Percentiles rank a stretch among this genome's conserved stretches.
phyloP scores from a whole-genome alignment of 495 filamentous ascomycete species.

The Cryomyces antarcticus region DNA sequence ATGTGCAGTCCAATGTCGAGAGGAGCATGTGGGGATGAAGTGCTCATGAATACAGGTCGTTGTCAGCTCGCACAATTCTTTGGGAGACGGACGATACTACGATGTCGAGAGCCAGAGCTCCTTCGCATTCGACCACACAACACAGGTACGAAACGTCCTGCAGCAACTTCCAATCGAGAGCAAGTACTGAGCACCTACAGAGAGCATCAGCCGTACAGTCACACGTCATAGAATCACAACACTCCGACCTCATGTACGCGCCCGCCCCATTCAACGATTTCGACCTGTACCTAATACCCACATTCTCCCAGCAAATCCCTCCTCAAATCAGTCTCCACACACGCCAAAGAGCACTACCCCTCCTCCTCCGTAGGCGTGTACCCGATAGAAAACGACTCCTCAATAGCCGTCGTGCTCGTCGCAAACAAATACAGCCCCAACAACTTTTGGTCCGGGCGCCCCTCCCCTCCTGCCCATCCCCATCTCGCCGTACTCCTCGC shows the following conservation, averaged over 20 bases:
- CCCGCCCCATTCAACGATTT: not conserved
- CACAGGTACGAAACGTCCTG: slow-evolving; percentile 32
- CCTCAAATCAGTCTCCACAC: slow-evolving; percentile 51
- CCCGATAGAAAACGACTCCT: slow-evolving; percentile 52
- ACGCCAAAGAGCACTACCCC: slow-evolving; percentile 79
- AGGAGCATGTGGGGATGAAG: not conserved
- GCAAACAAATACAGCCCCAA: slow-evolving; percentile 93
- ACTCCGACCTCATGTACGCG: slow-evolving; percentile 59
- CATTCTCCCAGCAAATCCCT: slow-evolving; percentile 44
- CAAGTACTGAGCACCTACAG: slow-evolving; percentile 20
- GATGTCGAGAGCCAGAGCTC: slow-evolving; percentile 71
- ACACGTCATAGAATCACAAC: slow-evolving; percentile 56
- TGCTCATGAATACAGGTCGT: slow-evolving; percentile 37
- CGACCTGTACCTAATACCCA: not conserved
- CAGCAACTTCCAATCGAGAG: slow-evolving; percentile 3
- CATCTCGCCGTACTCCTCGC: not conserved
- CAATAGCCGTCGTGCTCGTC: slow-evolving; percentile 63
- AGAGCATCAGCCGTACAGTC: slow-evolving; percentile 71
- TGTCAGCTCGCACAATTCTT: slow-evolving; percentile 63
- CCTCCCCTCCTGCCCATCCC: not conserved
- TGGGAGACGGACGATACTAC: slow-evolving; percentile 67
- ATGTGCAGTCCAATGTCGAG: slow-evolving; percentile 2
- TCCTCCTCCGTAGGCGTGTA: slow-evolving; percentile 62
- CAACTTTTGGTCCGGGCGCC: slow-evolving; percentile 62
- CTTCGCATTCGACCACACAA: slow-evolving; percentile 69